Evolutionary conservation across 495 filamentous ascomycete species (phyloP).

Genomic region (Hypoxylon perforatum): DNA sequence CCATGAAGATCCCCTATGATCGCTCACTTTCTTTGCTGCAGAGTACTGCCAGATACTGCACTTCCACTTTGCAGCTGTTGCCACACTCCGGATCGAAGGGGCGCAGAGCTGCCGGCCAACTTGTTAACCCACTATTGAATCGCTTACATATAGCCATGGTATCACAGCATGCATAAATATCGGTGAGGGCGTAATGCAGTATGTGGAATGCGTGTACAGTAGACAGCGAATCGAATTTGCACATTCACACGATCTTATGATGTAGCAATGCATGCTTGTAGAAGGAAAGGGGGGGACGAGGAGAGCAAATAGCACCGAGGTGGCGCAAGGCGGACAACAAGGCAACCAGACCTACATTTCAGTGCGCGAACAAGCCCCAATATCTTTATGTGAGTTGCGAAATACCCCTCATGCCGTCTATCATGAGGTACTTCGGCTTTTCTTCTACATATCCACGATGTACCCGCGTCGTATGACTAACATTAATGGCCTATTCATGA

Average conservation of each 20-base stretch:
- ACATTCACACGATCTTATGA: neutral
- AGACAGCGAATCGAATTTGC: neutral
- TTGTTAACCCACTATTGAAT: neutral
- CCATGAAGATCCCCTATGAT: neutral
- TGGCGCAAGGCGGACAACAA: slow-evolving; percentile 3
- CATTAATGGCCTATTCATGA: no score
- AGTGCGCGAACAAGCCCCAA: no score
- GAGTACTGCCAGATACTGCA: neutral
- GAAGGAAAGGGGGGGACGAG: neutral
- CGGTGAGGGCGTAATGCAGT: slow-evolving; percentile 18
- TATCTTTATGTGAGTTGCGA: no score
- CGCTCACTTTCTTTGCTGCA: neutral
- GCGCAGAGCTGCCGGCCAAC: neutral
- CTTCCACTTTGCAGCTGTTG: neutral
- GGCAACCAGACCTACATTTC: neutral
- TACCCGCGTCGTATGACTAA: no score
- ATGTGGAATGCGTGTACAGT: neutral
- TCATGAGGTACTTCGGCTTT: no score
- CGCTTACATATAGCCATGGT: slow-evolving; percentile 1
- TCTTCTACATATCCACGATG: no score
- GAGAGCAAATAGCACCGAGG: neutral
- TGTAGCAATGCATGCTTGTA: neutral
- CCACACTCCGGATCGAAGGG: neutral
- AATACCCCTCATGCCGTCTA: no score
- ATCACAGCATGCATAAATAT: slow-evolving; percentile 23